Percentiles rank a stretch among this genome's conserved stretches.
Evolutionary conservation across 495 filamentous ascomycete species (phyloP).

Genomic region (Durotheca rogersii): DNA sequence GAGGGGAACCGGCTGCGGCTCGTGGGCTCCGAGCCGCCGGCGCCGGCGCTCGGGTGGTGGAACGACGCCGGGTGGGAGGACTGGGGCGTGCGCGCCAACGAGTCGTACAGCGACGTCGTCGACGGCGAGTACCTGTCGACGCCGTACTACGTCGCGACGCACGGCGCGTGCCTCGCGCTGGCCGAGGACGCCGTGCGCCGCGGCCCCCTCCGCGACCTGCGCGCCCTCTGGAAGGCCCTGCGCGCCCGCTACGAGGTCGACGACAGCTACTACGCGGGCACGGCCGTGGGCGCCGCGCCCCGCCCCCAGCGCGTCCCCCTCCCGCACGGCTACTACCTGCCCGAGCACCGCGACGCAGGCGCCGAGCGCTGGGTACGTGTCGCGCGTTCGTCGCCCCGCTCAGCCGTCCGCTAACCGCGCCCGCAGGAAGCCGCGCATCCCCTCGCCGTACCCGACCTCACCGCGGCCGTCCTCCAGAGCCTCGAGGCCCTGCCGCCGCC

Average conservation of each 20-base stretch:
- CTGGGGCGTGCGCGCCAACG: constrained; percentile 2
- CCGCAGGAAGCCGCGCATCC: constrained; percentile 12
- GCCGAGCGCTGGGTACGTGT: constrained; percentile 15
- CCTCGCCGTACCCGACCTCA: constrained; percentile 1
- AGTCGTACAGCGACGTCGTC: background rate
- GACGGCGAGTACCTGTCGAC: constrained; percentile 4
- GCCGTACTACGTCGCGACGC: constrained; percentile 12
- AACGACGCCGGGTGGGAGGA: background rate
- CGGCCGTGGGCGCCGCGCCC: background rate
- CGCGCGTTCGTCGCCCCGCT: background rate
- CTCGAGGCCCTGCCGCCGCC: constrained; percentile 2
- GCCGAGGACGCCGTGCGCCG: constrained; percentile 12
- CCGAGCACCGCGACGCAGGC: background rate
- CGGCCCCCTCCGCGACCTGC: constrained; percentile 15
- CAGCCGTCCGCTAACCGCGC: background rate
- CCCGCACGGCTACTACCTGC: constrained; percentile 15
- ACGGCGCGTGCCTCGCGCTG: constrained; percentile 12
- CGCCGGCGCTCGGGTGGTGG: background rate
- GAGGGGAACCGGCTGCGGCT: constrained; percentile 8
- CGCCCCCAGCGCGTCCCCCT: constrained; percentile 7
- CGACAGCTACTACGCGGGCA: constrained; percentile 12
- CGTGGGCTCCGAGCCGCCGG: background rate
- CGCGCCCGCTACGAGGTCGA: constrained; percentile 10
- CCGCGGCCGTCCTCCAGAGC: constrained; percentile 10
- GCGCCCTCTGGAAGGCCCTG: constrained; percentile 16